Evolutionary conservation across 116 monocot genomes (phyloP).

Genomic region (Zostera marina): DNA sequence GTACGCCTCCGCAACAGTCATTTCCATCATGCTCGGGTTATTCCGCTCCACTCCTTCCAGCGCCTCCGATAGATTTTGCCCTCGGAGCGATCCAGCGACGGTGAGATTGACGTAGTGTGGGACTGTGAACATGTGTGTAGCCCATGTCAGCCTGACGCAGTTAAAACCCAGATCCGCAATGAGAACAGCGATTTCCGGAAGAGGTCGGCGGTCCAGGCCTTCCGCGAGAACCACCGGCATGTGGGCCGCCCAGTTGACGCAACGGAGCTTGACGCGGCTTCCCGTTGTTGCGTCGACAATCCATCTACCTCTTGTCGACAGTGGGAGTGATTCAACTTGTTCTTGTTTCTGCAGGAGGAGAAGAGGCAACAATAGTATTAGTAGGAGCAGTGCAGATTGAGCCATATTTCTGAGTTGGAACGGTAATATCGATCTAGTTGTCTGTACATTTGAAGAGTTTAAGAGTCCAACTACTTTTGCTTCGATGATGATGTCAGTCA

Average conservation of each 20-base stretch:
- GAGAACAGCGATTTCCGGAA: conserved; percentile 7
- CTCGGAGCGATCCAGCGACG: conserved; percentile 14
- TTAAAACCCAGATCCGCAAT: conserved; percentile 34
- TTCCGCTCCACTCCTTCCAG: conserved; percentile 15
- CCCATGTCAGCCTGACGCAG: conserved; percentile 62
- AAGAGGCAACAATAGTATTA: neutral
- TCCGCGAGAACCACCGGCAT: conserved; percentile 35
- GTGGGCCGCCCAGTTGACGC: conserved; percentile 65
- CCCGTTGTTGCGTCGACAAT: conserved; percentile 26
- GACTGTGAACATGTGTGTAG: conserved; percentile 27
- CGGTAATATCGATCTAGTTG: no score
- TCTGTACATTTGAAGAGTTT: no score
- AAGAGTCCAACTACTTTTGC: no score
- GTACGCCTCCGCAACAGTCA: conserved; percentile 26
- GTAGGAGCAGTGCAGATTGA: neutral
- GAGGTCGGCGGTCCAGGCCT: conserved; percentile 28
- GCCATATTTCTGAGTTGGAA: neutral
- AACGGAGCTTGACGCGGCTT: conserved; percentile 45
- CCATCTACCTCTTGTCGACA: conserved; percentile 30
- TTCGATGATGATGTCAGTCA: no score
- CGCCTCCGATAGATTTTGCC: conserved; percentile 9
- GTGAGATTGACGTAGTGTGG: conserved; percentile 21
- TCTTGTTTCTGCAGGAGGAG: neutral
- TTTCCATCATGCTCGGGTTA: conserved; percentile 16
- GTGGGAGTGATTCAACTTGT: conserved; percentile 16